Base-by-base conservation (phyloP, 805 yeast species). In the Danielia oregonensis region DNA sequence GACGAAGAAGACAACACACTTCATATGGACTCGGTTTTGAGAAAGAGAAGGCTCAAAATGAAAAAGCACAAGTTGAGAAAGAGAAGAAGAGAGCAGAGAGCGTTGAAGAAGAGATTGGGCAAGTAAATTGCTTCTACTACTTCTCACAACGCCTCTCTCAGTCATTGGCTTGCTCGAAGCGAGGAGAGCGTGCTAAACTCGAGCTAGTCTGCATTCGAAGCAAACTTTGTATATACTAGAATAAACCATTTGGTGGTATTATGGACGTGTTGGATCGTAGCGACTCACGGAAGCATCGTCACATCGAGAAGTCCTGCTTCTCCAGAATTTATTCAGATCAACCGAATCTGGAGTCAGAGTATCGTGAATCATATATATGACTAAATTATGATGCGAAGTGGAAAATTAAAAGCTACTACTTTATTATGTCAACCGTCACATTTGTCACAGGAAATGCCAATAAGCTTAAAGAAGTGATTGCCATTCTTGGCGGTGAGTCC, bases 51-150 rank as follows among this genome's bases (percentile, higher is more conserved):
- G 65, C 78, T 86, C 61, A 91, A 88, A 74, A 93, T 93, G 97
- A 93, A 91, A 78, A 86, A 89, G 59, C 98, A 93, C 66, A 93
- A 93, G 72, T 74, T 87, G 60, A 84, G 93, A 70, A 93, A 93
- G 82, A 85, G 97, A 76, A 84, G 97, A 78, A 88, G 81, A 77
- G 86, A 81, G 29, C 95, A 89, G 63, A 76, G 94, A 61, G 83
- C 93, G 11, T 69, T 82, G 57, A 82, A 76, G 75, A 79, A 79
- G 61, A 82, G 82, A 61, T 64, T 79, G 50, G 79, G 82, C 37
- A 68, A 68, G 54, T 19, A 19, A 19, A 9, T 9, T 19, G 22
- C 22, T 19, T n/a, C n/a, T n/a, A n/a, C n/a, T n/a, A n/a, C n/a
- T n/a, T n/a, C n/a, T n/a, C n/a, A n/a, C n/a, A n/a, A n/a, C n/a